Conservation (phyloP, 169 alveolate species). For the Eimeria zaria region DNA sequence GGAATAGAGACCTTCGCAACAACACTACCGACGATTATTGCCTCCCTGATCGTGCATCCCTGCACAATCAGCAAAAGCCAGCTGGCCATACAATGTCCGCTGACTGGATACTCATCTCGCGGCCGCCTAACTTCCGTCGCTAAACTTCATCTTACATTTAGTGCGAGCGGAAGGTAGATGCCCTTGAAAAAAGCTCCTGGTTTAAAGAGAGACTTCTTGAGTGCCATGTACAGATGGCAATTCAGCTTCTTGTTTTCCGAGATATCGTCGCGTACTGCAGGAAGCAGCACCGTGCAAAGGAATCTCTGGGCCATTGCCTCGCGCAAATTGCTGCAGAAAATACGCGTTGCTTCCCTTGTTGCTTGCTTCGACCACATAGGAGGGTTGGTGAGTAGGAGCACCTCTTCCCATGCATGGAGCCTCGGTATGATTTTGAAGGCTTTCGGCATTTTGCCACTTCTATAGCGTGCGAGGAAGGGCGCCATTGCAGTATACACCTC, state of each 20-base stretch:
- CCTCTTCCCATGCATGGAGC: constrained; percentile 96
- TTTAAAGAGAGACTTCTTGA: constrained; percentile 94
- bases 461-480: constrained; percentile 88
- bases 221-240: constrained; percentile 95
- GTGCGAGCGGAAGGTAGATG: constrained; percentile 94
- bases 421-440: constrained; percentile 96
- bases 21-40: constrained; percentile 95
- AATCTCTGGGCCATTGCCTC: constrained; percentile 91
- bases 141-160: constrained; percentile 36
- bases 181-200: constrained; percentile 98
- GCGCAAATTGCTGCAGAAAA: constrained; percentile 93
- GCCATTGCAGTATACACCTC: constrained; percentile 90
- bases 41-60: constrained; percentile 95
- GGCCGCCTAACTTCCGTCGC: neutral
- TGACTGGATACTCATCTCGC: neutral
- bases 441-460: constrained; percentile 97
- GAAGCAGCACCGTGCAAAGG: constrained; percentile 90
- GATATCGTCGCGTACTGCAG: constrained; percentile 95
- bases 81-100: neutral
- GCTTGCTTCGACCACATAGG: constrained; percentile 96
- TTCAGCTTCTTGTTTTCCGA: constrained; percentile 91
- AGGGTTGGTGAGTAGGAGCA: constrained; percentile 95
- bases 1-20: constrained; percentile 93
- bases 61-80: neutral
- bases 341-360: constrained; percentile 94